Evolutionary conservation across 2,329 filamentous ascomycete genomes (phyloP), one percentile per base, ranked within the genome.

Genomic region (Cladosporium sp.): DNA sequence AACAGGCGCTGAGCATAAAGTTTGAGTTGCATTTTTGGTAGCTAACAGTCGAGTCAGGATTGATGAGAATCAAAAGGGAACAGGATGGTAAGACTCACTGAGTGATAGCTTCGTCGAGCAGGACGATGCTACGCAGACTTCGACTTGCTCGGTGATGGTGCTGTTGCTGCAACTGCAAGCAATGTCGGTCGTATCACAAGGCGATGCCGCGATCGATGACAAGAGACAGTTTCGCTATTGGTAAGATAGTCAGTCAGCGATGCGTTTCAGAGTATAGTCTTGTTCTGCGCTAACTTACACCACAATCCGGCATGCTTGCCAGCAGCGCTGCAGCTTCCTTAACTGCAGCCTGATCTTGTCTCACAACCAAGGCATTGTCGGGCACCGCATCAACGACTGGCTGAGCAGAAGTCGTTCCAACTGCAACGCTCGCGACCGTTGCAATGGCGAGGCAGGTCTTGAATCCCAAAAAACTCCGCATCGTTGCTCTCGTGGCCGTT

Each of bases 151-250:
- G 6, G 53, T 51, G 6, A 56, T 41, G 2, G 53, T 48, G 22
- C 41, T 39, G n/a, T 56, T 55, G 36, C 53, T 53, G 34, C 55
- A 56, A 15, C 53, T 52, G 47, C 58, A 61, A 6, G 50, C 50
- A 13, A 58, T 38, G 15, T 61, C 57, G 3, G 53, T 54, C 18
- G 45, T 11, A 11, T 54, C 43, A 36, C 58, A 61, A 1, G 54
- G 52, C 3, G 56, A 58, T 7, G 43, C 48, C 19, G 55, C 48
- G 11, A 59, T 59, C 1, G 50, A 45, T 6, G 37, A 32, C 7
- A 49, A 34, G 11, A 59, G 51, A 37, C 56, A 59, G 17, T 29
- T 49, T 13, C 56, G 53, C 58, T 58, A 19, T 11, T 27, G 12
- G 22, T 8, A 44, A n/a, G 20, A 9, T 27, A 15, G 32, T 8